Evolutionary conservation across 441 rosid genomes (phyloP).

Genomic region (Gossypium lobatum): DNA sequence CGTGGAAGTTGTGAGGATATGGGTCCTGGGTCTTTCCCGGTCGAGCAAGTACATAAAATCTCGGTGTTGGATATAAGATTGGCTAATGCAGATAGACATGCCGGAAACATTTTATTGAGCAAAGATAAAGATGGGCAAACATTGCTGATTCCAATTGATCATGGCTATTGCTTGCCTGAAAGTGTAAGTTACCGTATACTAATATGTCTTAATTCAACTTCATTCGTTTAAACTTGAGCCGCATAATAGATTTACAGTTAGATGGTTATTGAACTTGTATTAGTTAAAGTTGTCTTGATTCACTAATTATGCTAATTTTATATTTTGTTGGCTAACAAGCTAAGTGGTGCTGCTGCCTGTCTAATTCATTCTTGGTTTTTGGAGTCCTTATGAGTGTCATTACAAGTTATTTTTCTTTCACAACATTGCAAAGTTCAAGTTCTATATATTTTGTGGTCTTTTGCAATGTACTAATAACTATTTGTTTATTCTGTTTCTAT

Average conservation of each 20-base stretch:
- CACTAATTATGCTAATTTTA: background rate
- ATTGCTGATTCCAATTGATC: slow-evolving; percentile 72
- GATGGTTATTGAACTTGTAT: background rate
- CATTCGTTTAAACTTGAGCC: background rate
- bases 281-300: background rate
- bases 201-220: slow-evolving; percentile 1
- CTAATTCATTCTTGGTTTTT: background rate
- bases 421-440: background rate
- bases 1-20: slow-evolving; percentile 77
- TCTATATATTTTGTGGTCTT: background rate
- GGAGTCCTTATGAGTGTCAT: background rate
- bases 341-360: background rate
- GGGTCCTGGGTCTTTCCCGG: slow-evolving; percentile 66
- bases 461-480: background rate
- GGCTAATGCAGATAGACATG: slow-evolving; percentile 86
- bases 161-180: slow-evolving; percentile 85
- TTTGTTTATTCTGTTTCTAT: slow-evolving; percentile 16
- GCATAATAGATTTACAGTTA: background rate
- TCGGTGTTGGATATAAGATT: slow-evolving; percentile 67
- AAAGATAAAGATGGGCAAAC: slow-evolving; percentile 38
- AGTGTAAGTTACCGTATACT: slow-evolving; percentile 41
- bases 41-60: slow-evolving; percentile 74
- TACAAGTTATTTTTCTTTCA: background rate
- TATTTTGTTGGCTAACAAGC: background rate
- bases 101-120: slow-evolving; percentile 61